Evolutionary conservation across 2,329 filamentous ascomycete genomes (phyloP).

Genomic region (Volutella citrinella): DNA sequence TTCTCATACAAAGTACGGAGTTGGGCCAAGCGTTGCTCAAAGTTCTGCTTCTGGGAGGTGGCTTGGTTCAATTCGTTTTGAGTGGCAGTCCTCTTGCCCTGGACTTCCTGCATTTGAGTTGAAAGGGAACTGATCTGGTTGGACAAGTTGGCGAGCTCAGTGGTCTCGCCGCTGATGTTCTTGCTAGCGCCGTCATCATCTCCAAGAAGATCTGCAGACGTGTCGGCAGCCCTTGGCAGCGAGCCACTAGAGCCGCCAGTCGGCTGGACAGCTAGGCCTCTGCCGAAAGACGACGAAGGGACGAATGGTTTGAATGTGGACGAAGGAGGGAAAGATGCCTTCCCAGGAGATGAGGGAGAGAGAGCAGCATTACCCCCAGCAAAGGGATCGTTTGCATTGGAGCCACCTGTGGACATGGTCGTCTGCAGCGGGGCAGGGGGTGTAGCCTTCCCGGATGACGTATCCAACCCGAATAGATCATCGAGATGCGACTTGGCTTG

Average conservation of each 20-base stretch:
- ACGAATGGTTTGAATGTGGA: conserved; percentile 83
- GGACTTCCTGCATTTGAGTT: conserved; percentile 91
- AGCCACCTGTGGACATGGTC: conserved; percentile 71
- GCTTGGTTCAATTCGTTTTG: conserved; percentile 82
- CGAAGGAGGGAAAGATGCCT: conserved; percentile 43
- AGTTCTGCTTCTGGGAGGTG: conserved; percentile 84
- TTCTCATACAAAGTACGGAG: conserved; percentile 88
- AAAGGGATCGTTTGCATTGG: conserved; percentile 63
- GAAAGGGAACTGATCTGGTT: conserved; percentile 91
- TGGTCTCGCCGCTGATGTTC: conserved; percentile 83
- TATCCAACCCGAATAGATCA: conserved; percentile 89
- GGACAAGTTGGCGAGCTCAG: conserved; percentile 90
- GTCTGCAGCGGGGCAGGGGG: conserved; percentile 57
- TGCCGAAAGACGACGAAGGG: conserved; percentile 88
- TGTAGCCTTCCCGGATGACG: conserved; percentile 47
- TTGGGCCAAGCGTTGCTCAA: conserved; percentile 84
- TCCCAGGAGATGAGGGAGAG: conserved; percentile 52
- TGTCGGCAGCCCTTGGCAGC: conserved; percentile 33
- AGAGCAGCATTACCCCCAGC: conserved; percentile 45
- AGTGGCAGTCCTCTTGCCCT: conserved; percentile 72
- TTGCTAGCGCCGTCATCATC: conserved; percentile 88
- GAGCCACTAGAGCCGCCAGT: conserved; percentile 59
- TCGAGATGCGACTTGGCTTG: conserved; percentile 79
- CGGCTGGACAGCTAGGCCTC: conserved; percentile 71
- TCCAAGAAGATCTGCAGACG: conserved; percentile 81